A percentile compares a stretch with the other conserved stretches of the same genome.
These are phyloP conservation scores for Tilletia walkeri DNA, from an alignment of 1,284 basidiomycete species.

Conservation along the genomic window DNA sequence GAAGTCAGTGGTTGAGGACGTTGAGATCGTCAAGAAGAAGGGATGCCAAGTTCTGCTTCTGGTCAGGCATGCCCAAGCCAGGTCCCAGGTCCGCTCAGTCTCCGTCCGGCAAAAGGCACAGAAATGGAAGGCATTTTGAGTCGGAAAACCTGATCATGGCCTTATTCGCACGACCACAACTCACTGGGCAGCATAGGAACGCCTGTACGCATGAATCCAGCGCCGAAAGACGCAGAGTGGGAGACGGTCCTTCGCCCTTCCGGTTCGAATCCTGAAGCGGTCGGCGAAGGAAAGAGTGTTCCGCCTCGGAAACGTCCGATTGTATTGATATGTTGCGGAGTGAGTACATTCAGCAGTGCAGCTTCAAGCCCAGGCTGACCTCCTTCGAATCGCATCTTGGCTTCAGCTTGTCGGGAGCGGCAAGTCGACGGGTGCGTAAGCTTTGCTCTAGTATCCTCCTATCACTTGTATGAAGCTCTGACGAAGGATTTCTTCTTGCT, in stretches of 20 bases:
- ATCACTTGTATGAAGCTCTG: no score
- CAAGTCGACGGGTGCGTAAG: constrained; percentile 28
- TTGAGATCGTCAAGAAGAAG: no score
- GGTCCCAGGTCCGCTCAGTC: no score
- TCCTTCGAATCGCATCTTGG: background rate
- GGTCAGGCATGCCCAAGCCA: no score
- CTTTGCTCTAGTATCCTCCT: no score
- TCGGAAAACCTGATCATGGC: background rate
- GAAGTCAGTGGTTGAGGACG: no score
- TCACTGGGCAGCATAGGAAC: background rate
- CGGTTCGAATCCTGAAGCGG: background rate
- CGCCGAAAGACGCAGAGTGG: background rate
- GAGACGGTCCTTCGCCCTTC: background rate
- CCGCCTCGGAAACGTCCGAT: background rate
- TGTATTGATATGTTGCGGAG: constrained; percentile 4
- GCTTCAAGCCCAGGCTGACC: background rate
- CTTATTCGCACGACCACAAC: background rate
- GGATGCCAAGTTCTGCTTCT: no score
- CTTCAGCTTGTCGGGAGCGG: constrained; percentile 27
- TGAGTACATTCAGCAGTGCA: background rate
- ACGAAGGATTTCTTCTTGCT: no score
- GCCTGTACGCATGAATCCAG: background rate
- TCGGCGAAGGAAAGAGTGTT: no score
- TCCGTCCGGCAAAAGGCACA: no score
- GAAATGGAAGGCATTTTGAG: background rate